Evolutionary conservation across 441 rosid species (phyloP), one percentile per base, ranked within the genome.

Genomic region (Mallotus japonicus): DNA sequence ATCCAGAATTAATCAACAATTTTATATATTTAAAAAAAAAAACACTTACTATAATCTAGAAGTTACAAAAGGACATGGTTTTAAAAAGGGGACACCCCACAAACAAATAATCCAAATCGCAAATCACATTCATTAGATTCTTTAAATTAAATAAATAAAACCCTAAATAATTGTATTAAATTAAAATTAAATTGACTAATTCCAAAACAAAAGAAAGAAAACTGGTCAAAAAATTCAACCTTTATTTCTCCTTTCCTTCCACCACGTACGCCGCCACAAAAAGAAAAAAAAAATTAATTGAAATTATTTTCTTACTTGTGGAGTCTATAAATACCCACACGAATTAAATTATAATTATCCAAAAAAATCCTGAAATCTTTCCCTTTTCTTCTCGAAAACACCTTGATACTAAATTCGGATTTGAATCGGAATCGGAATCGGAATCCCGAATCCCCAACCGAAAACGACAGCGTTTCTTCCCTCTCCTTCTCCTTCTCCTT

Each of bases 341-440:
- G 16, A 37, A 20, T 15, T 42, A 16, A 40, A 66, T 42, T 28
- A 28, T 46, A 22, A 47, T 46, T 57, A 58, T 40, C 44, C 55
- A 1, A 42, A 44, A 7, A 58, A 44, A 61, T 32, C 55, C 59
- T 12, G 13, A 42, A 59, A 58, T 3, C 40, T 34, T 2, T 6
- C 14, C 56, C 65, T 19, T 47, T 32, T 24, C 61, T 28, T 47
- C 59, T 17, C 40, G 19, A 56, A 46, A 32, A 46, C 22, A 56
- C 65, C 6, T 40, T 32, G 32, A 51, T 32, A 56, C 20, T 51
- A 16, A 3, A 0, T 50, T 28, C 14, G 22, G 42, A 24, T 55
- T 56, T 0, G 70, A 67, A 10, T 61, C 59, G 17, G 59, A 58
- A 59, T 67, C 67, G 24, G 67, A 74, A 60, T 74, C 11, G n/a